Evolutionary conservation across 73 alveolate species (phyloP).

Genomic region (Paramecium octaurelia): DNA sequence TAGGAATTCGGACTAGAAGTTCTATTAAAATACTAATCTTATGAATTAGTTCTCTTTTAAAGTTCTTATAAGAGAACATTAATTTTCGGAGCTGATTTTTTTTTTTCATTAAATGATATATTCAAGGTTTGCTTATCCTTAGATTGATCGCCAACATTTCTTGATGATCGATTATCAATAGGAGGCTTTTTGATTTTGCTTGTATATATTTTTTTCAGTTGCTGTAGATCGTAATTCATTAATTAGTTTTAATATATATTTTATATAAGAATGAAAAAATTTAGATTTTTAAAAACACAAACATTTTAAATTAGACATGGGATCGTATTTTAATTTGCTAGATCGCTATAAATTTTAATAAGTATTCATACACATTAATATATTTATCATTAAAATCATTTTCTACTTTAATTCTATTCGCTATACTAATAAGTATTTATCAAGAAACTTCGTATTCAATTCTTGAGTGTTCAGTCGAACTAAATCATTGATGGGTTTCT

Average conservation of each 20-base stretch:
- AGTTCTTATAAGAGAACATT: neutral
- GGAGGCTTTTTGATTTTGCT: neutral
- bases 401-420: neutral
- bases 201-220: neutral
- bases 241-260: neutral
- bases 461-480: too few relatives aligned
- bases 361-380: neutral
- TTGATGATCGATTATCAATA: neutral
- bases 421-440: too few relatives aligned
- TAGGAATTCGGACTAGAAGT: neutral
- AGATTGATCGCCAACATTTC: neutral
- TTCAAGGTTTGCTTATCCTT: neutral
- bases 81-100: neutral
- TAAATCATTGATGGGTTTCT: too few relatives aligned
- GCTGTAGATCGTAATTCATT: neutral
- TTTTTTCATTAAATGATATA: neutral
- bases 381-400: neutral
- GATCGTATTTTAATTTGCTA: neutral
- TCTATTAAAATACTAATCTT: neutral
- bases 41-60: neutral
- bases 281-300: neutral
- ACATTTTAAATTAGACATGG: neutral
- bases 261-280: neutral
- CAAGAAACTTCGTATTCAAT: too few relatives aligned
- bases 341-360: neutral